Evolutionary conservation across 129 eudicot genomes (phyloP).

Genomic region (Flaveria linearis): DNA sequence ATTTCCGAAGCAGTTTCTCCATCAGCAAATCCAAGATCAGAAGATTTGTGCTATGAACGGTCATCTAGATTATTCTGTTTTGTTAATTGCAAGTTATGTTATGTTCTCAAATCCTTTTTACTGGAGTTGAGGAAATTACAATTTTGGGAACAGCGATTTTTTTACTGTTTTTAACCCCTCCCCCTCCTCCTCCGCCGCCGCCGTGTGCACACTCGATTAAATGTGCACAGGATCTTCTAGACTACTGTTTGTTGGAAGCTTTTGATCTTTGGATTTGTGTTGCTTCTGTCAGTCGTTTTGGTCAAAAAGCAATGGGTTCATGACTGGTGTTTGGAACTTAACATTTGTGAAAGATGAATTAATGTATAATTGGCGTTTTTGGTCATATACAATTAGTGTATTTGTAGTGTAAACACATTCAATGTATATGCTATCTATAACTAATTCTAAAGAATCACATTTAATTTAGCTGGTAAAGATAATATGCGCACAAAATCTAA

Average conservation of each 20-base stretch:
- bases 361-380: too few species aligned
- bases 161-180: not conserved
- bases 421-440: not conserved
- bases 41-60: slow-evolving; percentile 30
- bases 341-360: too few species aligned
- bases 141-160: slow-evolving; percentile 14
- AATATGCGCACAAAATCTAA: slow-evolving; percentile 29
- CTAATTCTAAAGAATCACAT: not conserved
- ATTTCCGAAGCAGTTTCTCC: slow-evolving; percentile 35
- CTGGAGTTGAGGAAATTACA: slow-evolving; percentile 28
- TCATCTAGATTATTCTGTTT: slow-evolving; percentile 23
- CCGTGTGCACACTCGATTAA: not conserved
- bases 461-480: slow-evolving; percentile 10
- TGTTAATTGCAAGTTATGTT: slow-evolving; percentile 20
- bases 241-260: slow-evolving; percentile 8
- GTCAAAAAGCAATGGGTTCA: too few species aligned
- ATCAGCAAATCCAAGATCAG: slow-evolving; percentile 24
- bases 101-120: slow-evolving; percentile 22
- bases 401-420: not conserved
- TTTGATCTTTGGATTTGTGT: not conserved
- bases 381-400: too few species aligned
- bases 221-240: not conserved
- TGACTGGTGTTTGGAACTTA: not conserved
- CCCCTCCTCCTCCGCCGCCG: slow-evolving; percentile 1
- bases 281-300: slow-evolving; percentile 21